Percentiles rank a stretch among this genome's conserved stretches.
Conservation (phyloP, 2,329 filamentous ascomycete genomes). For the Monosporascus sp. region DNA sequence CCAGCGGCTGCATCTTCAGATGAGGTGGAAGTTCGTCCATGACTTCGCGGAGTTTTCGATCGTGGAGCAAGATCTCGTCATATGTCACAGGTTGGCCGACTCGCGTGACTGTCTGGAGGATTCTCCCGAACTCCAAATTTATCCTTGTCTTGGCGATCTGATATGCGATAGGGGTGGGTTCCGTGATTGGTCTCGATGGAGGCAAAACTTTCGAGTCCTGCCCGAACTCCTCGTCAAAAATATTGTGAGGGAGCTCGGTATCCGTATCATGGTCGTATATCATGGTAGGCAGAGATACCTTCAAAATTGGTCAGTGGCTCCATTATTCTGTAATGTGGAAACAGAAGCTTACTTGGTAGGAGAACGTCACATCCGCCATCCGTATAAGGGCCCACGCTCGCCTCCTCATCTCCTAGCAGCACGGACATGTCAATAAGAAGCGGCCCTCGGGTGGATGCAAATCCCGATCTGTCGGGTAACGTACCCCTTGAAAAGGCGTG, state of each 20-base stretch:
- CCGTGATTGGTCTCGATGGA: slow-evolving; percentile 58
- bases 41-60: slow-evolving; percentile 56
- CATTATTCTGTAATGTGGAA: neutral
- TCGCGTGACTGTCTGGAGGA: slow-evolving; percentile 59
- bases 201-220: slow-evolving; percentile 64
- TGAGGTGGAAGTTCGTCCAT: slow-evolving; percentile 71
- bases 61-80: slow-evolving; percentile 59
- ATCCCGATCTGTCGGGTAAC: slow-evolving; percentile 19
- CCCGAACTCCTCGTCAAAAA: slow-evolving; percentile 76
- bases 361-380: slow-evolving; percentile 71
- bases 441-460: slow-evolving; percentile 4
- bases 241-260: slow-evolving; percentile 67
- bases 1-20: slow-evolving; percentile 68
- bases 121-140: slow-evolving; percentile 63
- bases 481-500: slow-evolving; percentile 64
- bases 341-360: slow-evolving; percentile 56
- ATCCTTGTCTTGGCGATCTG: slow-evolving; percentile 71
- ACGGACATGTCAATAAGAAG: slow-evolving; percentile 5
- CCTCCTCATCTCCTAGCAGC: slow-evolving; percentile 60
- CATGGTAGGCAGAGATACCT: slow-evolving; percentile 59
- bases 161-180: slow-evolving; percentile 72
- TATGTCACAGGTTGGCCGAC: slow-evolving; percentile 53
- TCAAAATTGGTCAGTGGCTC: slow-evolving; percentile 7
- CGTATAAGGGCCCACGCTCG: slow-evolving; percentile 66
- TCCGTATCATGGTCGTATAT: slow-evolving; percentile 72